Percentiles rank a stretch among this genome's conserved stretches.
Conservation (phyloP, 2,329 filamentous ascomycete genomes). For the Diaporthe humulicola region DNA sequence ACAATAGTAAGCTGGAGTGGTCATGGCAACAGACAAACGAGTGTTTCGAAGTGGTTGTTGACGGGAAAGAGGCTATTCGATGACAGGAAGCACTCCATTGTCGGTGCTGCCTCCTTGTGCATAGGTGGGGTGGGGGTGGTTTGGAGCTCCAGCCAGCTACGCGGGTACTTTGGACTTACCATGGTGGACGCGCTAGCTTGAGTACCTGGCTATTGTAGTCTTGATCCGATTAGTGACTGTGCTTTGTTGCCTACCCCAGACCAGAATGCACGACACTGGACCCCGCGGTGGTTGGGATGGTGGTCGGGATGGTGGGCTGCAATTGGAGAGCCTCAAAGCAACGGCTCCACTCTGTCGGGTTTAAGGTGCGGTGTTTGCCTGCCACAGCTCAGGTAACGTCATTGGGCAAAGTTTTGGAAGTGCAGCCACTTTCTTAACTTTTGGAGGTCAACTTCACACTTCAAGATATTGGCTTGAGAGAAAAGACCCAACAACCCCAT, state of each 20-base stretch:
- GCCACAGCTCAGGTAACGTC: conserved; percentile 12
- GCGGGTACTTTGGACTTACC: not conserved
- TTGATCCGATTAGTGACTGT: not conserved
- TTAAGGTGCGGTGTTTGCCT: conserved; percentile 3
- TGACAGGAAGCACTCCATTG: not conserved
- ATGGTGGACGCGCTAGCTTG: rapidly evolving
- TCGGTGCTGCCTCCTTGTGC: conserved; percentile 1
- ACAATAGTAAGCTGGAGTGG: conserved; percentile 21
- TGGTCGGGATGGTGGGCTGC: not conserved
- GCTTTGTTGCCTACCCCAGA: conserved; percentile 13
- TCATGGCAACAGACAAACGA: conserved; percentile 22
- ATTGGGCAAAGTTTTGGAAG: conserved; percentile 12
- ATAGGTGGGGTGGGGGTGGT: conserved; percentile 22
- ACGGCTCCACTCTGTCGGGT: conserved; percentile 19
- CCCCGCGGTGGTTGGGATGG: not conserved
- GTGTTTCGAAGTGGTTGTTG: conserved; percentile 15
- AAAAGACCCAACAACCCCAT: not conserved
- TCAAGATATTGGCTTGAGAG: not conserved
- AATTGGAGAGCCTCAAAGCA: conserved; percentile 13
- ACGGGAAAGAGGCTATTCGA: not conserved
- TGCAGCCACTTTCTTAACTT: not conserved
- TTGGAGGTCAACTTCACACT: not conserved
- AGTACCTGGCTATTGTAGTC: not conserved
- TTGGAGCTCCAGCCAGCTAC: conserved; percentile 1
- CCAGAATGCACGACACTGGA: conserved; percentile 19